These are phyloP conservation scores for Singerocomus inundabilis DNA, from an alignment of 1,284 basidiomycete genomes.

Conservation along the genomic window DNA sequence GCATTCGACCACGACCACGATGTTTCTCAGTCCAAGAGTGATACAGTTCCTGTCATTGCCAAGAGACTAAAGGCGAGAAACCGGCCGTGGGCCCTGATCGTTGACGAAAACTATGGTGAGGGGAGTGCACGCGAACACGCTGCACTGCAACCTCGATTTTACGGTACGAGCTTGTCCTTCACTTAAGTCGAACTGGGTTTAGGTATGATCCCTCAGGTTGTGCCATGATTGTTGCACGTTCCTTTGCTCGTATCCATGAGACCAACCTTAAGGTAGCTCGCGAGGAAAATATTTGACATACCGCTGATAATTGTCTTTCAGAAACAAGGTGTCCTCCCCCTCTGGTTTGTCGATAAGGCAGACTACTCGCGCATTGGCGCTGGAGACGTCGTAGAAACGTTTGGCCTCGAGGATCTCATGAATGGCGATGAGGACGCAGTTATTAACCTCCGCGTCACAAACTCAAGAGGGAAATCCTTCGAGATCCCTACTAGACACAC, in stretches of 20 bases:
- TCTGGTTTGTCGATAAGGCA: slow-evolving; percentile 85
- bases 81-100: slow-evolving; percentile 92
- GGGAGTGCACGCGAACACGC: slow-evolving; percentile 98
- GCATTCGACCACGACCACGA: slow-evolving; percentile 73
- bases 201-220: slow-evolving; percentile 51
- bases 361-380: slow-evolving; percentile 84
- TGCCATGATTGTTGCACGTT: slow-evolving; percentile 81
- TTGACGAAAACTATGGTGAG: slow-evolving; percentile 97
- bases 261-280: slow-evolving; percentile 85
- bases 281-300: not conserved
- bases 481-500: slow-evolving; percentile 81
- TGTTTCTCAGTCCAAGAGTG: slow-evolving; percentile 49
- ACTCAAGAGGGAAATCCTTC: slow-evolving; percentile 60
- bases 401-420: slow-evolving; percentile 45
- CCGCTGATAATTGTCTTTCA: slow-evolving; percentile 33
- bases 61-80: slow-evolving; percentile 80
- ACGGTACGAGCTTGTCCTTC: slow-evolving; percentile 51
- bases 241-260: slow-evolving; percentile 98
- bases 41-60: slow-evolving; percentile 87
- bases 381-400: slow-evolving; percentile 54
- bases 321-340: slow-evolving; percentile 94
- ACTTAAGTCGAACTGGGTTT: not conserved
- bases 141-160: slow-evolving; percentile 94
- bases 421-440: slow-evolving; percentile 49
- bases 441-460: slow-evolving; percentile 72